These are phyloP conservation scores for Xylaria sp. DNA, from an alignment of 2,329 filamentous ascomycete genomes.

Conservation along the genomic window DNA sequence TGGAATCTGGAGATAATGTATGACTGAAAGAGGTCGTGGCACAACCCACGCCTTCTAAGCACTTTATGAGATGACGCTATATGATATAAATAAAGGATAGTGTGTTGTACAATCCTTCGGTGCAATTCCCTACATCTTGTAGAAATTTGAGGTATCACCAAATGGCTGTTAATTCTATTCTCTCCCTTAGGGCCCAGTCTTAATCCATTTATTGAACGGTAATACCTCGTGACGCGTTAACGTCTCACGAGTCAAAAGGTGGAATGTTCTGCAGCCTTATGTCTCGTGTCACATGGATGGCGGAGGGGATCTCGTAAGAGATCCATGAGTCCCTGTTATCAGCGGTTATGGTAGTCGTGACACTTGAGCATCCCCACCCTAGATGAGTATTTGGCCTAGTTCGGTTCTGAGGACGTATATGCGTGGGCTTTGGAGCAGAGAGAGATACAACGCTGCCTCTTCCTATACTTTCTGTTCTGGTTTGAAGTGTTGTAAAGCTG, in stretches of 20 bases:
- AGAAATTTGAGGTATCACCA: conserved; percentile 10
- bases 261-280: not conserved
- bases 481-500: conserved; percentile 18
- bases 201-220: not conserved
- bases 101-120: not conserved
- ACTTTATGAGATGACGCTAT: not conserved
- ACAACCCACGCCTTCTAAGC: not conserved
- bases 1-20: not conserved
- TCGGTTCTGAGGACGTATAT: not conserved
- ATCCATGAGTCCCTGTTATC: conserved; percentile 2
- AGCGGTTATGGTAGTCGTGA: conserved; percentile 42
- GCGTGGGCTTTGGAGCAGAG: not conserved
- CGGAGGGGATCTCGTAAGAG: not conserved
- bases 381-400: conserved; percentile 12
- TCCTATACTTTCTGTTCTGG: conserved; percentile 23
- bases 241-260: not conserved
- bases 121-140: not conserved
- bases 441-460: not conserved
- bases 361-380: conserved; percentile 38
- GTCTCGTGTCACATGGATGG: not conserved
- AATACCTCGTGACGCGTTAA: not conserved
- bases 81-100: not conserved
- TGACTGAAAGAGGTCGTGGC: not conserved
- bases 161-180: conserved; percentile 6
- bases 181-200: not conserved